A percentile compares a stretch with the other conserved stretches of the same genome.
These are phyloP conservation scores for Hemisphaericaspora xylanilytica DNA, from an alignment of 1,139 yeast species.

Conservation along the genomic window DNA sequence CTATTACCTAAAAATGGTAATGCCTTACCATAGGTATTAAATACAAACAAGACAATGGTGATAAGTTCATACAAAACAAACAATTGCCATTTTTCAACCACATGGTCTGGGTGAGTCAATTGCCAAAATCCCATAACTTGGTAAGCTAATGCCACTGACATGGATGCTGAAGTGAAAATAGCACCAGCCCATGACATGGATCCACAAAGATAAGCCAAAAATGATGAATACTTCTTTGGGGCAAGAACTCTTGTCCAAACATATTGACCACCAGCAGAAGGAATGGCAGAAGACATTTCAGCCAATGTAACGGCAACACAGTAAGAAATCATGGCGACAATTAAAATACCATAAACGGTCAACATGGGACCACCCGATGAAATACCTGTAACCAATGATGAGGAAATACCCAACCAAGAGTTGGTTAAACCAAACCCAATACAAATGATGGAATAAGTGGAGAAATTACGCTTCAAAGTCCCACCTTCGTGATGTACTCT, in stretches of 20 bases:
- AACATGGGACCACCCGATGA: slow-evolving; percentile 67
- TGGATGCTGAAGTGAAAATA: slow-evolving; percentile 55
- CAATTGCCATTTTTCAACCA: slow-evolving; percentile 48
- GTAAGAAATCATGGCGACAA: slow-evolving; percentile 49
- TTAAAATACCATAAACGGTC: slow-evolving; percentile 65
- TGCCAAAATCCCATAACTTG: slow-evolving; percentile 51
- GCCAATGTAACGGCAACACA: slow-evolving; percentile 42
- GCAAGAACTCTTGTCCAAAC: slow-evolving; percentile 59
- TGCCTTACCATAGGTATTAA: slow-evolving; percentile 38
- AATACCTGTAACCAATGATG: slow-evolving; percentile 62
- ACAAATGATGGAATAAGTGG: slow-evolving; percentile 56
- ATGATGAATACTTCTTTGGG: slow-evolving; percentile 47
- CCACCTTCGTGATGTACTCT: slow-evolving; percentile 15
- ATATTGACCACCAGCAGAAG: slow-evolving; percentile 60
- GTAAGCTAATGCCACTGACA: slow-evolving; percentile 49
- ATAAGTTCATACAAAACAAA: slow-evolving; percentile 48
- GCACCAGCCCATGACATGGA: slow-evolving; percentile 59
- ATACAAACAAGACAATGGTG: slow-evolving; percentile 31
- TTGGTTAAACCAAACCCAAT: slow-evolving; percentile 70
- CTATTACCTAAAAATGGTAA: slow-evolving; percentile 37
- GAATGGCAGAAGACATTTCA: slow-evolving; percentile 54
- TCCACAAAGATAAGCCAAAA: slow-evolving; percentile 53
- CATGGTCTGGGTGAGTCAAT: slow-evolving; percentile 43
- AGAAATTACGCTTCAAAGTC: slow-evolving; percentile 49
- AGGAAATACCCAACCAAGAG: slow-evolving; percentile 58